These are phyloP conservation scores for Ocimum tenuiflorum DNA, from an alignment of 257 asterid species.

Conservation along the genomic window DNA sequence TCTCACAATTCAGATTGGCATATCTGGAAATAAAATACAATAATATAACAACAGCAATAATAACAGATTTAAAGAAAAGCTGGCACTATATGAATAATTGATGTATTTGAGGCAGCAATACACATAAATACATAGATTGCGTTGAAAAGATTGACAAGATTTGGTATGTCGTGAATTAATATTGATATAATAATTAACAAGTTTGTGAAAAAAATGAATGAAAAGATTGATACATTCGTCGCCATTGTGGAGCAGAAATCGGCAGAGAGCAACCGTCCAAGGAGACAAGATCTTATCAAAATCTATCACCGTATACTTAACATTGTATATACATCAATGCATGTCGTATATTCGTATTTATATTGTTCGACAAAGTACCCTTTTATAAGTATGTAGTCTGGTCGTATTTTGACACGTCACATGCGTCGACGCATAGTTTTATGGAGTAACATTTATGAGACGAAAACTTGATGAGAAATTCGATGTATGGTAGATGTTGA, in stretches of 20 bases:
- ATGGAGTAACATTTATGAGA: too few relatives aligned
- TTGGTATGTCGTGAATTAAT: constrained; percentile 14
- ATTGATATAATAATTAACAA: neutral
- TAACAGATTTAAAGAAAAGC: neutral
- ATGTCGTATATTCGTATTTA: too few relatives aligned
- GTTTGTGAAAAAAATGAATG: neutral
- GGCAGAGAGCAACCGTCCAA: constrained; percentile 11
- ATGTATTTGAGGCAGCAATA: constrained; percentile 12
- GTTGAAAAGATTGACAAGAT: too few relatives aligned
- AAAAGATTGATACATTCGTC: constrained; percentile 19
- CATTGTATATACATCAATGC: too few relatives aligned
- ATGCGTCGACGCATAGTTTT: too few relatives aligned
- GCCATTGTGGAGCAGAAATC: constrained; percentile 9
- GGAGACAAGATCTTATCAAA: constrained; percentile 48
- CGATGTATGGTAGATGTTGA: too few relatives aligned
- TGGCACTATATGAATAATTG: constrained; percentile 11
- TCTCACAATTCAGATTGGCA: neutral
- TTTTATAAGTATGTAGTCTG: too few relatives aligned
- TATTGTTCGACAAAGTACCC: too few relatives aligned
- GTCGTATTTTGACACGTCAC: too few relatives aligned
- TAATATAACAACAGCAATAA: neutral
- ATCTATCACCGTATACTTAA: constrained; percentile 24
- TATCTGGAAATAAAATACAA: neutral
- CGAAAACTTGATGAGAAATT: too few relatives aligned
- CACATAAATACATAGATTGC: too few relatives aligned